Conservation (phyloP, 441 rosid species). For the Croton laevigatus region DNA sequence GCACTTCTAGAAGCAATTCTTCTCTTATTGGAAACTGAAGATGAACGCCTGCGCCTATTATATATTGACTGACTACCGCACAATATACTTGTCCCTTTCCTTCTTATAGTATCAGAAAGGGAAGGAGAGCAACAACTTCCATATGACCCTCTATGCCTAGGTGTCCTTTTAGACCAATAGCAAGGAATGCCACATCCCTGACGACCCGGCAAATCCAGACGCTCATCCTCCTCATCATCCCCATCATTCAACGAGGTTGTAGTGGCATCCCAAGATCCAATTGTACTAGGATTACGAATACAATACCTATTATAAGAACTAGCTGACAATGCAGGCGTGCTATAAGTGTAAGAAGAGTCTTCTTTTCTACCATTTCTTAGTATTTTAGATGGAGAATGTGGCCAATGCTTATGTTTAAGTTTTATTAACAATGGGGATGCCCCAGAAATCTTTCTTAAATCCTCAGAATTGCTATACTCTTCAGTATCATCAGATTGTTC, state of each 20-base stretch:
- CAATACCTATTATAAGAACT: constrained; percentile 66
- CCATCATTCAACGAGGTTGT: constrained; percentile 72
- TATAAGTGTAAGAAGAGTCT: constrained; percentile 71
- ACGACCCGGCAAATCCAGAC: constrained; percentile 74
- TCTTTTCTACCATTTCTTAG: constrained; percentile 52
- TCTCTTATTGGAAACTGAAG: constrained; percentile 47
- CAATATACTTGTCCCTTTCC: constrained; percentile 83
- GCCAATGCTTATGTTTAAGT: constrained; percentile 63
- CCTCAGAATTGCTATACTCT: constrained; percentile 62
- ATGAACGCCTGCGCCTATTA: constrained; percentile 45
- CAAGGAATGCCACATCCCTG: constrained; percentile 97
- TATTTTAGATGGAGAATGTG: constrained; percentile 57
- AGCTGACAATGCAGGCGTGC: constrained; percentile 87
- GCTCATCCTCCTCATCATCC: constrained; percentile 74
- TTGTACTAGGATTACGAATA: constrained; percentile 58
- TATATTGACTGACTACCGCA: constrained; percentile 74
- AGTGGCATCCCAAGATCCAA: constrained; percentile 91
- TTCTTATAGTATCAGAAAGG: constrained; percentile 80
- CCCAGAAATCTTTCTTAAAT: constrained; percentile 46
- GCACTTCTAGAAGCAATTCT: constrained; percentile 62
- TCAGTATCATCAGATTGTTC: constrained; percentile 76
- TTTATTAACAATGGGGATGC: constrained; percentile 69
- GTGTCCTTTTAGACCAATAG: constrained; percentile 85
- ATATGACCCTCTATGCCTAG: constrained; percentile 67
- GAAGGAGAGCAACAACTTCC: constrained; percentile 92